Conservation (phyloP, 2,329 filamentous ascomycete genomes). For the Pseudopyrenochaeta lycopersici region DNA sequence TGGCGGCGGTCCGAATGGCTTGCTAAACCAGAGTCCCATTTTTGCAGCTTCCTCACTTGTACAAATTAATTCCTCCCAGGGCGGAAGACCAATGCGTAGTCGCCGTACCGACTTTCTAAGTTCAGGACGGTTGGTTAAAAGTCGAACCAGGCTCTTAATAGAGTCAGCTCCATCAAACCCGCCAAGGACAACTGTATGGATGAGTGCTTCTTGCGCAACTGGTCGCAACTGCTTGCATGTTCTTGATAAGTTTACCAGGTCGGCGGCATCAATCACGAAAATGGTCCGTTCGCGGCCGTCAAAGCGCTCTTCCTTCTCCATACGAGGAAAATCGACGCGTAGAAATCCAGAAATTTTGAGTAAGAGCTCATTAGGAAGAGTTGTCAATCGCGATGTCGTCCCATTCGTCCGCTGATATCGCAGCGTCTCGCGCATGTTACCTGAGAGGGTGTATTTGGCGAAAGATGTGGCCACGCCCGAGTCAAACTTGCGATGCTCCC, state of each 20-base stretch:
- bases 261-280: not conserved
- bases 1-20: not conserved
- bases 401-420: not conserved
- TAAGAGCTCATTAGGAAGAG: not conserved
- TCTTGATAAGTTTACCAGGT: not conserved
- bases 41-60: not conserved
- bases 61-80: not conserved
- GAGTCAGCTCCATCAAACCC: conserved; percentile 3
- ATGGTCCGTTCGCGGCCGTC: conserved; percentile 2
- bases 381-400: not conserved
- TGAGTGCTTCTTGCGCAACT: conserved; percentile 8
- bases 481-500: not conserved
- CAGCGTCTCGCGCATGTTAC: not conserved
- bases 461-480: not conserved
- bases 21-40: not conserved
- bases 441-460: not conserved
- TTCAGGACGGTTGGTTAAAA: not conserved
- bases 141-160: conserved; percentile 2
- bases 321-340: not conserved
- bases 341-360: conserved; percentile 3
- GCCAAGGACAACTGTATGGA: conserved; percentile 14
- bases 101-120: not conserved
- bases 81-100: conserved; percentile 3
- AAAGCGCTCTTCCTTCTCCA: conserved; percentile 1
- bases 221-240: conserved; percentile 8